Percentiles rank a stretch among this genome's conserved stretches.
phyloP scores from a whole-genome alignment of 768 basidiomycete genomes.

The Pleurotus eryngii region DNA sequence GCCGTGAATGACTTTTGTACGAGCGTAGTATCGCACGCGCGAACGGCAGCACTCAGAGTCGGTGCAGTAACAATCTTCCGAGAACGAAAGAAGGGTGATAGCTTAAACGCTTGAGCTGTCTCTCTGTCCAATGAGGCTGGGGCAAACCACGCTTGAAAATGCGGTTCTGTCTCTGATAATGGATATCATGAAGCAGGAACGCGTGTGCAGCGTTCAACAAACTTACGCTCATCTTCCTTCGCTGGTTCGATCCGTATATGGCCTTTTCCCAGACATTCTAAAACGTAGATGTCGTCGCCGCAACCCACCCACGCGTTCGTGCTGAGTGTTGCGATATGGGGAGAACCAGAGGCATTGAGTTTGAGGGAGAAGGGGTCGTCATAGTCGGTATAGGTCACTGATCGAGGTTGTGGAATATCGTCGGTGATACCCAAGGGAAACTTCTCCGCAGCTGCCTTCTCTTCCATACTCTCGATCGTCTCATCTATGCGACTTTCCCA shows the following conservation, averaged over 20 bases:
- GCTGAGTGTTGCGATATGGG: slow-evolving; percentile 54
- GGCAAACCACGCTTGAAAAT: slow-evolving; percentile 52
- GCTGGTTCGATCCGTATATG: slow-evolving; percentile 58
- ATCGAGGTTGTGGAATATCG: slow-evolving; percentile 51
- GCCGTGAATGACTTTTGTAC: slow-evolving; percentile 48
- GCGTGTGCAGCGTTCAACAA: neutral
- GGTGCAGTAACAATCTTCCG: slow-evolving; percentile 52
- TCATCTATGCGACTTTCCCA: slow-evolving; percentile 39
- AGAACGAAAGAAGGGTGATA: slow-evolving; percentile 53
- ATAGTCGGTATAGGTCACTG: slow-evolving; percentile 73
- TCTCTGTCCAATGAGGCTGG: slow-evolving; percentile 44
- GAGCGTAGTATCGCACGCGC: slow-evolving; percentile 69
- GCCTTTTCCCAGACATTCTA: slow-evolving; percentile 74
- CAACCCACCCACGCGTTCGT: slow-evolving; percentile 77
- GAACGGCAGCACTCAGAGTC: slow-evolving; percentile 57
- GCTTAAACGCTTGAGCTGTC: slow-evolving; percentile 40
- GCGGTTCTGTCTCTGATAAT: slow-evolving; percentile 22
- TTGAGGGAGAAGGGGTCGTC: slow-evolving; percentile 65
- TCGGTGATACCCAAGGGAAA: slow-evolving; percentile 20
- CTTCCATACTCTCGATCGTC: slow-evolving; percentile 43
- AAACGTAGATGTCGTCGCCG: slow-evolving; percentile 64
- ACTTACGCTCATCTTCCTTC: slow-evolving; percentile 31
- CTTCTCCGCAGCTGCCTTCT: slow-evolving; percentile 29
- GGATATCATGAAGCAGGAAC: neutral
- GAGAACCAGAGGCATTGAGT: slow-evolving; percentile 44